Conservation (phyloP, 345 rosid genomes). For the Heritiera littoralis region DNA sequence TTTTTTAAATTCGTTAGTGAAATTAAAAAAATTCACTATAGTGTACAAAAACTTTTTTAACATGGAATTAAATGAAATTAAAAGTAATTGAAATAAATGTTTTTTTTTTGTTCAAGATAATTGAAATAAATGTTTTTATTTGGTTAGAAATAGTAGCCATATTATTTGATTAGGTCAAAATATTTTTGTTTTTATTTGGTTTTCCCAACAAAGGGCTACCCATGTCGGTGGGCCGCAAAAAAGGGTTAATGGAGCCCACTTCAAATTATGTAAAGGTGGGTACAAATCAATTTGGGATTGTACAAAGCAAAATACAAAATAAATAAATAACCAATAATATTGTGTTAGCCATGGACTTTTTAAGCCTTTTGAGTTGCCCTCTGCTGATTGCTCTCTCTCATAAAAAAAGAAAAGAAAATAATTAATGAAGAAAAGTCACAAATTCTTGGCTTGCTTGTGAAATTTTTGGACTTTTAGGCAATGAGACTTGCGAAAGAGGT, state of each 20-base stretch:
- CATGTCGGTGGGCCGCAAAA: constrained; percentile 5
- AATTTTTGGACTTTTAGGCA: not conserved
- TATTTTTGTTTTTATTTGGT: not conserved
- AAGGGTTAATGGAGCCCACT: not conserved
- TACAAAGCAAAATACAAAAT: not conserved
- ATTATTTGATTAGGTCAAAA: constrained; percentile 6
- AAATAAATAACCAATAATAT: not conserved
- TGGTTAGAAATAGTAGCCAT: not conserved
- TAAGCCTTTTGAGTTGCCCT: not conserved
- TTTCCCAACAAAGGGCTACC: not conserved
- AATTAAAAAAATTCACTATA: no score
- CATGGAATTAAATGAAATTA: no score
- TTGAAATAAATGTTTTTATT: no score
- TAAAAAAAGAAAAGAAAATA: not conserved
- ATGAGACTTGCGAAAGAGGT: not conserved
- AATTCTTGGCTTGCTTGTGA: not conserved
- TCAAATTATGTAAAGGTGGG: not conserved
- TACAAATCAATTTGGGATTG: not conserved
- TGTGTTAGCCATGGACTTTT: not conserved
- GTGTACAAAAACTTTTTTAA: no score
- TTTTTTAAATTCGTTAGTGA: no score
- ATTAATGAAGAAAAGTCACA: not conserved
- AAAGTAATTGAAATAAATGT: no score
- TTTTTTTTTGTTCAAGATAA: no score
- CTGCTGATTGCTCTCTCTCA: not conserved